Conservation (phyloP, 1,139 yeast species). For the Barnettozyma hawaiiensis region DNA sequence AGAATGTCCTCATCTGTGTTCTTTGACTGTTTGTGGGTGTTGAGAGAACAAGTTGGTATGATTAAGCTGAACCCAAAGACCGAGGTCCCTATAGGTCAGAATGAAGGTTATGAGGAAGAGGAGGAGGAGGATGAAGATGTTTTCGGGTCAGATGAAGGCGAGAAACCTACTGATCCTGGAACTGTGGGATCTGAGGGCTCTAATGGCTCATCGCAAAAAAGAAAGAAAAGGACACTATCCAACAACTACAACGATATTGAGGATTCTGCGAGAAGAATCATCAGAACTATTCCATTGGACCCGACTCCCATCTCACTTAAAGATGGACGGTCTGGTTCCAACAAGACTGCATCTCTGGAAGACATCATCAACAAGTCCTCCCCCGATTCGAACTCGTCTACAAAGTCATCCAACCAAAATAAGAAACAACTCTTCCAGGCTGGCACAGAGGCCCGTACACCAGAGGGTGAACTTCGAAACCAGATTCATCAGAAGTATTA, state of each 20-base stretch:
- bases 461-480: conserved; percentile 7
- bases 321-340: conserved; percentile 11
- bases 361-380: conserved; percentile 23
- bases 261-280: conserved; percentile 64
- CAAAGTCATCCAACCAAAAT: background rate
- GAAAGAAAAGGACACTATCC: conserved; percentile 45
- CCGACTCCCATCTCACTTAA: conserved; percentile 60
- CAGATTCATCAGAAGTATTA: conserved; percentile 3
- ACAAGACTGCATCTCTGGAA: conserved; percentile 19
- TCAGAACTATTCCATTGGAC: conserved; percentile 72
- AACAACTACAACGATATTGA: conserved; percentile 57
- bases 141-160: conserved; percentile 27
- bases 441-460: conserved; percentile 4
- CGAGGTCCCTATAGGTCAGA: conserved; percentile 26
- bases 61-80: conserved; percentile 45
- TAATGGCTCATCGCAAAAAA: conserved; percentile 24
- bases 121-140: conserved; percentile 24
- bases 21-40: conserved; percentile 79
- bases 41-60: conserved; percentile 85
- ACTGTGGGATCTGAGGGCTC: conserved; percentile 22
- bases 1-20: conserved; percentile 91
- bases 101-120: conserved; percentile 16
- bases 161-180: conserved; percentile 19
- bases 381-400: conserved; percentile 14
- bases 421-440: background rate